Base-by-base conservation (phyloP, 768 basidiomycete species). In the Hypholoma sublateritium region DNA sequence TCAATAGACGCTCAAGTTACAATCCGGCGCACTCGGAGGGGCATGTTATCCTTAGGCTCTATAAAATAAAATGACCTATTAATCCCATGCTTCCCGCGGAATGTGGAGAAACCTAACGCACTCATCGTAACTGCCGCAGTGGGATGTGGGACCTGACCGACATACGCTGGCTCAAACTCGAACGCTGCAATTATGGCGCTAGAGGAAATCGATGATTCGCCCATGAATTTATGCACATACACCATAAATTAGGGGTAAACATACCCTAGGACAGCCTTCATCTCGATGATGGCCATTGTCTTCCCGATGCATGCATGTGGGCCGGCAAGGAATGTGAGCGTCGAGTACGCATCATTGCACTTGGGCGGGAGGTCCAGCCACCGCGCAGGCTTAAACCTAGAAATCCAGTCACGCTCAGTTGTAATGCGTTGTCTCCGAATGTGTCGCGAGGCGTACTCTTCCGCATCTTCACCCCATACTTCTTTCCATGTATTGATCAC, bases 381-480 rank as follows among this genome's bases (percentile, higher is more conserved):
- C 37, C 82, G 75, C 12, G 67, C 67, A 1, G 81, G 82, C 28
- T 67, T 72, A 65, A 81, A 81, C 57, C 78, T 80, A 46, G 41
- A 34, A 16, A 8, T 11, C 25, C 37, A 24, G 50, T 57, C 21
- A 55, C 21, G 25, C 50, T 48, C 5, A 22, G 22, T 44, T 16
- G 16, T 32, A 41, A 14, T 25, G n/a, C 21, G 11, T 14, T 12
- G 24, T 13, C 32, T 4, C 11, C n/a, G 4, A 36, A 1, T 21
- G 22, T 32, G 8, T 21, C 17, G 50, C 39, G 36, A 24, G 34
- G 53, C 72, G 28, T 65, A 79, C 77, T 77, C 75, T 60, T 80
- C 78, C 2, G 80, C 80, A 56, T 83, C 78, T 46, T 74, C 72
- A 13, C 81, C 81, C 81, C 80, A 83, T 11, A 79, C 58, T 12